phyloP scores from a whole-genome alignment of 768 basidiomycete genomes.

The Mycena leptocephala region DNA sequence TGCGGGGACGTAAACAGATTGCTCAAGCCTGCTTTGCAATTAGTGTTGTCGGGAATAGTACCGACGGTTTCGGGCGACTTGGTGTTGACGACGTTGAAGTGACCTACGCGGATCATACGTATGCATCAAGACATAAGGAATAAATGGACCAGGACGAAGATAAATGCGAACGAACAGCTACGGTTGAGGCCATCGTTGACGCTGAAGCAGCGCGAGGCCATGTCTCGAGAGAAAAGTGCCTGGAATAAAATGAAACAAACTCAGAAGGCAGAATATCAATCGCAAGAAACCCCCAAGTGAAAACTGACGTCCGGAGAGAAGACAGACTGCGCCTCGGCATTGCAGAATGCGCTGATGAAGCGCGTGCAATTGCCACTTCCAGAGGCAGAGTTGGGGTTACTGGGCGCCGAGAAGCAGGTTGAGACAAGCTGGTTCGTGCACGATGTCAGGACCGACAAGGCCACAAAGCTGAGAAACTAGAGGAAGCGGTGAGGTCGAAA shows the following conservation, averaged over 20 bases:
- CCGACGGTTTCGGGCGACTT: slow-evolving; percentile 20
- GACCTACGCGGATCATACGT: slow-evolving; percentile 12
- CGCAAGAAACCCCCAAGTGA: slow-evolving; percentile 13
- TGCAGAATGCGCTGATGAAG: slow-evolving; percentile 24
- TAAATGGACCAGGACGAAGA: slow-evolving; percentile 5
- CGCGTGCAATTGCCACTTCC: slow-evolving; percentile 22
- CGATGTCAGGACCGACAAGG: slow-evolving; percentile 14
- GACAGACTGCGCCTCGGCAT: slow-evolving; percentile 25
- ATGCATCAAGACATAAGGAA: slow-evolving; percentile 11
- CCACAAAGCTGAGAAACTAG: slow-evolving; percentile 13
- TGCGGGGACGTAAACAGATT: slow-evolving; percentile 25
- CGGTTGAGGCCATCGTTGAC: slow-evolving; percentile 9
- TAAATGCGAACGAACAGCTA: slow-evolving; percentile 19
- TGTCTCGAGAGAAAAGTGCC: slow-evolving; percentile 23
- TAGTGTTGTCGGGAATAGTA: slow-evolving; percentile 23
- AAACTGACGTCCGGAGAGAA: slow-evolving; percentile 19
- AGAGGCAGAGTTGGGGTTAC: slow-evolving; percentile 21
- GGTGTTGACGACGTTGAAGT: slow-evolving; percentile 26
- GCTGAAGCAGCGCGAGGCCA: slow-evolving; percentile 28
- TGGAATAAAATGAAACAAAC: slow-evolving; percentile 11
- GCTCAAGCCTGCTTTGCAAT: slow-evolving; percentile 25
- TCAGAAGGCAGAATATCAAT: neutral
- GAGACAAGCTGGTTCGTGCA: slow-evolving; percentile 21
- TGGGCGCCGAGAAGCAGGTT: slow-evolving; percentile 19
- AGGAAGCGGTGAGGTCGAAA: slow-evolving; percentile 10